Base-by-base conservation (phyloP, 2,329 filamentous ascomycete species). In the Aspergillus texensis region DNA sequence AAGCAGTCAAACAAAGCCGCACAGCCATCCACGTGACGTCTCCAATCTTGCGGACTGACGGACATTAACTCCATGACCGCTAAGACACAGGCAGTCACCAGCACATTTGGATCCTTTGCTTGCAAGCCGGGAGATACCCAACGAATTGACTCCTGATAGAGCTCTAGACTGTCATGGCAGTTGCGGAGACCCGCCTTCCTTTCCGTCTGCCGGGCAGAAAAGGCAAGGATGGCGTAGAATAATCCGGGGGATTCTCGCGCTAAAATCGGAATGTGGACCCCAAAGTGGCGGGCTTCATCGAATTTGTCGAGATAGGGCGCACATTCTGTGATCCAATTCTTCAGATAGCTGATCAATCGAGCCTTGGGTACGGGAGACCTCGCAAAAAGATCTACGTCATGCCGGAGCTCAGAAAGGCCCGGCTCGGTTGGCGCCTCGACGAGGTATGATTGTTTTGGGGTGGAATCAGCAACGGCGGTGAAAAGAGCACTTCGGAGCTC, bases 11-110 rank as follows among this genome's bases (percentile, higher is more conserved):
- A 81, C 0, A 86, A 71, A 2, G 82, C 78, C 0, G 84, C 84
- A 63, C 84, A 86, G 1, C 84, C 85, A 50, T 86, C 84, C 1
- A 86, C 75, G 68, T 86, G 84, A 0, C 82, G 78, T 24, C 82
- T 74, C 84, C 84, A 86, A 60, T 84, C 82, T 58, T 83, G 78
- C 10, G 68, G 71, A 30, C 67, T 79, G 74, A 79, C 81, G 50
- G 77, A 81, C 63, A 82, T 74, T 78, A 85, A 82, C 64, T 86
- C 84, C 30, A 85, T 72, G 3, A 84, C 83, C 50, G 83, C 85
- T 0, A 86, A 74, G 4, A 86, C 80, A 9, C 84, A 82, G 58
- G 81, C 83, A 0, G 83, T 81, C 1, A 83, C 83, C 19, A 86
- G 79, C 4, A 84, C 81, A 14, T 81, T 77, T 0, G 82, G 83